These are phyloP conservation scores for Trypanosoma mega DNA, from an alignment of 208 protist species.

Conservation along the genomic window DNA sequence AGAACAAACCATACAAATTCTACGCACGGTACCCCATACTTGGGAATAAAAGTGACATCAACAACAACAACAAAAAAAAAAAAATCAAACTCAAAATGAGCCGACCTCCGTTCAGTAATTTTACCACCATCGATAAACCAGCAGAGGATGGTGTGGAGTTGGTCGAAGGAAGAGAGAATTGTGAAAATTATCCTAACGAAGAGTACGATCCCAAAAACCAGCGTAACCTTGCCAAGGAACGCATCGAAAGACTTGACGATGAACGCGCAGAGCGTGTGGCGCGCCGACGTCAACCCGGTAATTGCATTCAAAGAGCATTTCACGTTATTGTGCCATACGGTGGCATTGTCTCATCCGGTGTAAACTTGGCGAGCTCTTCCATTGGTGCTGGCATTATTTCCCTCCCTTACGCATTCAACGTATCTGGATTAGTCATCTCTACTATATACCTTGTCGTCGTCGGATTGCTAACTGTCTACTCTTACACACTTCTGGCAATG, in stretches of 20 bases:
- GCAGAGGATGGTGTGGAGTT: conserved; percentile 30
- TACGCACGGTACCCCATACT: too few relatives aligned
- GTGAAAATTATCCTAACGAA: background rate
- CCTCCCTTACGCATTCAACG: conserved; percentile 51
- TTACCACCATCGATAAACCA: conserved; percentile 14
- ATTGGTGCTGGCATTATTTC: conserved; percentile 73
- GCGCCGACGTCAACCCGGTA: conserved; percentile 29
- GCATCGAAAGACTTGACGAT: conserved; percentile 33
- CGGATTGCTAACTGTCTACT: conserved; percentile 54
- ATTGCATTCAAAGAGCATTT: conserved; percentile 26
- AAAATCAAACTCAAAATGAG: too few relatives aligned
- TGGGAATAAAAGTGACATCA: too few relatives aligned
- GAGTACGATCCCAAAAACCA: too few relatives aligned
- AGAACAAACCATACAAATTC: too few relatives aligned
- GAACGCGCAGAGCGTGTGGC: conserved; percentile 39
- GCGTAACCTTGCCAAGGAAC: conserved; percentile 20
- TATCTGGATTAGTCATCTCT: conserved; percentile 52
- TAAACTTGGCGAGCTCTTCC: conserved; percentile 63
- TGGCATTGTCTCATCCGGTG: conserved; percentile 46
- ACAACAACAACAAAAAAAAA: too few relatives aligned
- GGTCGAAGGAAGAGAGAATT: conserved; percentile 19
- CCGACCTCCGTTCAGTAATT: background rate
- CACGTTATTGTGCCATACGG: conserved; percentile 54
- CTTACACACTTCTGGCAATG: conserved; percentile 40
- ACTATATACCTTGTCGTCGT: conserved; percentile 63